phyloP scores from a whole-genome alignment of 345 rosid species.

The Gynandropsis gynandra region DNA sequence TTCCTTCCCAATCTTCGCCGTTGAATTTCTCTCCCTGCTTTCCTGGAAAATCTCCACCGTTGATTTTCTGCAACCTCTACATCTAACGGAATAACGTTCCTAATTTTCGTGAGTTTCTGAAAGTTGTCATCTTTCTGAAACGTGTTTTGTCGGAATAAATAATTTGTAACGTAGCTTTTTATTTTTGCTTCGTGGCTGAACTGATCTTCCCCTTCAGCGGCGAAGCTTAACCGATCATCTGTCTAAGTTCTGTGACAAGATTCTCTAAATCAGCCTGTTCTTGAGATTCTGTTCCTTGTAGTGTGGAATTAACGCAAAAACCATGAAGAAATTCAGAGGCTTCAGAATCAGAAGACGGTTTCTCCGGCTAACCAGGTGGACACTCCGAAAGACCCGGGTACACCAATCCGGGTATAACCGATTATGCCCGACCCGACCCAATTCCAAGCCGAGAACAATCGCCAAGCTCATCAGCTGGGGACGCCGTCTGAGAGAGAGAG shows the following conservation, averaged over 20 bases:
- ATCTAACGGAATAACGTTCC: no score
- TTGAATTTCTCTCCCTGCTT: slow-evolving; percentile 1
- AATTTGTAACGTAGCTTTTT: no score
- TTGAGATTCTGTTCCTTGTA: background rate
- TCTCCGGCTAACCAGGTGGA: slow-evolving; percentile 44
- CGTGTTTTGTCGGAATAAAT: no score
- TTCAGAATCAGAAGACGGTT: slow-evolving; percentile 54
- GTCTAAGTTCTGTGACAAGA: no score
- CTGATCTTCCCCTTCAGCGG: no score
- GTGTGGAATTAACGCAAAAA: background rate
- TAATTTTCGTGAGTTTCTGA: background rate
- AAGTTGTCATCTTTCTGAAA: background rate
- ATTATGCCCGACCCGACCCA: slow-evolving; percentile 9
- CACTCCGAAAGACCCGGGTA: slow-evolving; percentile 28
- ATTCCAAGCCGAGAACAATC: slow-evolving; percentile 26
- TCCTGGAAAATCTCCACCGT: slow-evolving; percentile 4
- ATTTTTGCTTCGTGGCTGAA: no score
- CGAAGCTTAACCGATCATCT: no score
- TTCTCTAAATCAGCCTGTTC: no score
- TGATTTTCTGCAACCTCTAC: background rate
- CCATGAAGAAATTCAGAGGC: slow-evolving; percentile 51
- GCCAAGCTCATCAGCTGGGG: slow-evolving; percentile 54
- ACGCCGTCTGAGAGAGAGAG: slow-evolving; percentile 44
- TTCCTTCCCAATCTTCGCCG: slow-evolving; percentile 4
- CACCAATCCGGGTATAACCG: slow-evolving; percentile 27